These are phyloP conservation scores for Barnettozyma botsteinii DNA, from an alignment of 805 yeast genomes.

Conservation along the genomic window DNA sequence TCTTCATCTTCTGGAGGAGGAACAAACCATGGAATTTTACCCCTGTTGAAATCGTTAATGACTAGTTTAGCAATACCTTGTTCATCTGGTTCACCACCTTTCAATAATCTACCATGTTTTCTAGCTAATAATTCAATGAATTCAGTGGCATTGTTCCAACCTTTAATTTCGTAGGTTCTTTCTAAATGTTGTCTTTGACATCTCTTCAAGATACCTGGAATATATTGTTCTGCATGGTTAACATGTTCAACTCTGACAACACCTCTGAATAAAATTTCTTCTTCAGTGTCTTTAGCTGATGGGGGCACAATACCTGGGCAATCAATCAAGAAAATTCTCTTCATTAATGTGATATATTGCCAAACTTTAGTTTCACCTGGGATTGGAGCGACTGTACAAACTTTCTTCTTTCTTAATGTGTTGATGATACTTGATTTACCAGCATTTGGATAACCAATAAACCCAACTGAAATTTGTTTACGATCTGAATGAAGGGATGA, in stretches of 20 bases:
- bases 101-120: conserved; percentile 85
- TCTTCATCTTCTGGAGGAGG: conserved; percentile 80
- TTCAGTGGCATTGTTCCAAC: conserved; percentile 76
- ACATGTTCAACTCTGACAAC: conserved; percentile 99
- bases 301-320: conserved; percentile 99
- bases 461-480: conserved; percentile 94
- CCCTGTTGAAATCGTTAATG: conserved; percentile 91
- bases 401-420: conserved; percentile 90
- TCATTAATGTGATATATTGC: conserved; percentile 98
- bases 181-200: conserved; percentile 89
- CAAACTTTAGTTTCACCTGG: conserved; percentile 99
- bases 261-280: conserved; percentile 91
- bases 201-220: conserved; percentile 77
- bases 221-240: conserved; percentile 89
- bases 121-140: conserved; percentile 88
- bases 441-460: conserved; percentile 97
- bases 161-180: conserved; percentile 90
- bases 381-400: conserved; percentile 94
- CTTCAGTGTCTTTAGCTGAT: conserved; percentile 77
- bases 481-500: conserved; percentile 87
- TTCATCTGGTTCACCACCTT: conserved; percentile 98
- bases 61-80: conserved; percentile 86
- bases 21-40: conserved; percentile 96
- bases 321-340: conserved; percentile 89
- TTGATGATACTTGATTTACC: conserved; percentile 96